Evolutionary conservation across 1,284 basidiomycete species (phyloP).

Genomic region (Kwoniella shivajii): DNA sequence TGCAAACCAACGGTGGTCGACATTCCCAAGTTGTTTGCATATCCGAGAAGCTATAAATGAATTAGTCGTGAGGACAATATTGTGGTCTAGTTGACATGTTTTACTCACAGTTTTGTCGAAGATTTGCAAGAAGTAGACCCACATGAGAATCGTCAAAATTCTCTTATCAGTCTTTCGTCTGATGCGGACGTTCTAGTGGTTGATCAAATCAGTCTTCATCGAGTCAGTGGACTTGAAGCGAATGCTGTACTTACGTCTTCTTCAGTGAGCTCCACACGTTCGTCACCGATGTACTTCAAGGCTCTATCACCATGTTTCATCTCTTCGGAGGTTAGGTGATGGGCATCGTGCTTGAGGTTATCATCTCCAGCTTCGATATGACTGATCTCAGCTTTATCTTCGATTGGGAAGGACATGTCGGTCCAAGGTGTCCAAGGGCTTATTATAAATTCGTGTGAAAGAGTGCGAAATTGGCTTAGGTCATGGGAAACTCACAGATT

Average conservation of each 20-base stretch:
- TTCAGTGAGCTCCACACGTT: slow-evolving; percentile 31
- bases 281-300: slow-evolving; percentile 29
- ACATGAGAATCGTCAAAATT: slow-evolving; percentile 40
- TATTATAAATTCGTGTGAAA: no score
- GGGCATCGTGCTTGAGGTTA: not conserved
- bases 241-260: slow-evolving; percentile 28
- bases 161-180: slow-evolving; percentile 36
- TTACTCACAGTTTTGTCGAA: slow-evolving; percentile 44
- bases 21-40: slow-evolving; percentile 46
- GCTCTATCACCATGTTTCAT: slow-evolving; percentile 32
- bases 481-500: no score
- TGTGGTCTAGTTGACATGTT: no score
- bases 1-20: slow-evolving; percentile 33
- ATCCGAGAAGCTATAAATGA: slow-evolving; percentile 29
- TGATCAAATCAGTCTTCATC: not conserved
- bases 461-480: no score
- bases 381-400: slow-evolving; percentile 22
- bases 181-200: slow-evolving; percentile 25
- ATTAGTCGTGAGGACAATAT: slow-evolving; percentile 2
- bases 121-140: slow-evolving; percentile 50
- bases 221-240: not conserved
- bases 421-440: not conserved
- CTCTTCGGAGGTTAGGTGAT: slow-evolving; percentile 14
- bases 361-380: slow-evolving; percentile 25
- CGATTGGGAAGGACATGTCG: slow-evolving; percentile 14